Percentiles rank a stretch among this genome's conserved stretches.
Conservation (phyloP, 2,329 filamentous ascomycete species). For the Hawksworthiomyces lignivorus region DNA sequence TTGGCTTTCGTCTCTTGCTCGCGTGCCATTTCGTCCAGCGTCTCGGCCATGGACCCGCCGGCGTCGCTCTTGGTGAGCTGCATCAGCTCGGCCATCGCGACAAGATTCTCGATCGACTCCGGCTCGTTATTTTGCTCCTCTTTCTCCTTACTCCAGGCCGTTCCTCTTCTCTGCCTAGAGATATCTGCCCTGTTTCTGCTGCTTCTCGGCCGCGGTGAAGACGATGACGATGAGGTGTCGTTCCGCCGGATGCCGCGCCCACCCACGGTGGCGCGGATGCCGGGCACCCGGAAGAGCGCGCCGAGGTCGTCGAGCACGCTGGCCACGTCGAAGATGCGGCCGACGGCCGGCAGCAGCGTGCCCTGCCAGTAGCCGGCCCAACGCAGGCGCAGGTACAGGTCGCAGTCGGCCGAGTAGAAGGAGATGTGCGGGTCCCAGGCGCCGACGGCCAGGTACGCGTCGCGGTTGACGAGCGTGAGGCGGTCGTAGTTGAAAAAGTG, state of each 20-base stretch:
- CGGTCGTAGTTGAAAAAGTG: slow-evolving; percentile 54
- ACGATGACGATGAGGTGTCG: too few species aligned
- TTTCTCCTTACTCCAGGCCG: slow-evolving; percentile 16
- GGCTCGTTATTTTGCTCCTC: too few species aligned
- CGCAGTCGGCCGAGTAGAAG: slow-evolving; percentile 51
- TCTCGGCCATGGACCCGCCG: slow-evolving; percentile 10
- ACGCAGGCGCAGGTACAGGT: slow-evolving; percentile 41
- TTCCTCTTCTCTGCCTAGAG: slow-evolving; percentile 19
- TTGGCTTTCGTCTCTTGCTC: too few species aligned
- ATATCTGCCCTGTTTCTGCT: too few species aligned
- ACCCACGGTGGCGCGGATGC: slow-evolving; percentile 11
- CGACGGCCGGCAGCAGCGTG: slow-evolving; percentile 25
- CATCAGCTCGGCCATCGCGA: slow-evolving; percentile 30
- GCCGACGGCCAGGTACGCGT: slow-evolving; percentile 41
- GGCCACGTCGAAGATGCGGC: slow-evolving; percentile 39
- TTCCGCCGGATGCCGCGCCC: too few species aligned
- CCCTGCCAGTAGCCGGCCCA: slow-evolving; percentile 37
- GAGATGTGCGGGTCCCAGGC: slow-evolving; percentile 52
- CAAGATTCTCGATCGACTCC: too few species aligned
- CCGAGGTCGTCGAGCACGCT: slow-evolving; percentile 36
- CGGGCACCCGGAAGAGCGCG: slow-evolving; percentile 36
- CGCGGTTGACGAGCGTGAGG: slow-evolving; percentile 48
- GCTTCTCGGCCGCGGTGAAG: too few species aligned
- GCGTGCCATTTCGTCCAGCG: neutral
- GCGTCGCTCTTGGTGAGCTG: slow-evolving; percentile 33